Base-by-base conservation (phyloP, 768 basidiomycete genomes). In the Mycena pura region DNA sequence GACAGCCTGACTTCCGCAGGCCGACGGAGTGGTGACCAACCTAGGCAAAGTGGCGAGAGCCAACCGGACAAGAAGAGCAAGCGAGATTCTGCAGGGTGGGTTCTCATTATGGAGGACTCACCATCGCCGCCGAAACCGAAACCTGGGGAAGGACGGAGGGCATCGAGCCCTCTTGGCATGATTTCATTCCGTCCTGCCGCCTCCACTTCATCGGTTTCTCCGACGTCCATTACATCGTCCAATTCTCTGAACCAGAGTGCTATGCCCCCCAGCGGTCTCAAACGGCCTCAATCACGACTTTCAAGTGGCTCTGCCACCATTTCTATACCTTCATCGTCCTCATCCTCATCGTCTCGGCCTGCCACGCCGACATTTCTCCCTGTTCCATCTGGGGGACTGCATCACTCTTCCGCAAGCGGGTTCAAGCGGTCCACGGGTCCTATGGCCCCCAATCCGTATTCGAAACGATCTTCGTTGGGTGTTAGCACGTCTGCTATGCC, bases 61-160 rank as follows among this genome's bases (percentile, higher is more conserved):
- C 79, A 78, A 40, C 72, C 75, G 7, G 80, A 80, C 53, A 84
- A 81, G 62, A 76, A 69, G 50, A 76, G 72, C 58, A 84, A 80
- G 67, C 83, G 82, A 21, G 90, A 92, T 67, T 77, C 87, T 11
- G 85, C 91, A 34, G 92, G 92, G 54, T 94, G 92, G 92, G 92
- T 94, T 39, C 83, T 94, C 34, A 91, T 94, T 48, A 92, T 93
- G 91, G 92, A 93, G 65, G 92, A 93, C 69, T 88, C 89, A 2
- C 89, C 91, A 22, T 87, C 87, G 15, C 90, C 89, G 21, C 79
- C 78, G 28, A 89, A 86, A 72, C 79, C 82, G 44, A 76, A 78
- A 62, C 82, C 82, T 53, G 81, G 83, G 60, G 85, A 86, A 69
- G 78, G 80, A 60, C 80, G 89, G 57, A 81, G 89, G 67, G 72